A percentile compares a stretch with the other conserved stretches of the same genome.
phyloP scores from a whole-genome alignment of 805 yeast genomes.

The Wickerhamiella azymoides region DNA sequence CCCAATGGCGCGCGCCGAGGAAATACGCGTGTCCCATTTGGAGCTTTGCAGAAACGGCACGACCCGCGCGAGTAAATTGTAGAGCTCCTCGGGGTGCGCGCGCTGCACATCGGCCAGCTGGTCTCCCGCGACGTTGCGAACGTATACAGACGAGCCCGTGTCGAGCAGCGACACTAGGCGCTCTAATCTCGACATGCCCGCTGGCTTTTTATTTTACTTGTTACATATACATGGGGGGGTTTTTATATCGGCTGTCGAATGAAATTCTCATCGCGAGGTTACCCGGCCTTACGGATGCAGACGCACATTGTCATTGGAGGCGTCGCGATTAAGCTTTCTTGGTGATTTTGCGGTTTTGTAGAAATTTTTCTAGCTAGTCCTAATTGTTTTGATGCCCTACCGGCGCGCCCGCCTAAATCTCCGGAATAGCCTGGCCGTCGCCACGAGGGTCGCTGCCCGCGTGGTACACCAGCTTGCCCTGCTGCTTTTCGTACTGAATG shows the following conservation, averaged over 20 bases:
- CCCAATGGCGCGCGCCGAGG: constrained; percentile 91
- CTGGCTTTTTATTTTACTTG: background rate
- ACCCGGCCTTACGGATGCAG: constrained; percentile 6
- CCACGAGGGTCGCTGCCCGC: constrained; percentile 75
- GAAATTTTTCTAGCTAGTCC: too few species aligned
- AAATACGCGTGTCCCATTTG: constrained; percentile 92
- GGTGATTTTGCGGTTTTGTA: too few species aligned
- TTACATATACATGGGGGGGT: constrained; percentile 4
- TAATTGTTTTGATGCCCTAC: too few species aligned
- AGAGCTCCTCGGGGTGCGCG: constrained; percentile 85
- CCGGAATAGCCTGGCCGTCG: constrained; percentile 66
- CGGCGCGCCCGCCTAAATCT: constrained; percentile 24
- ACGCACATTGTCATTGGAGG: background rate
- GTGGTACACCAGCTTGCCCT: constrained; percentile 36
- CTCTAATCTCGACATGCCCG: constrained; percentile 20
- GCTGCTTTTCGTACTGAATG: constrained; percentile 32
- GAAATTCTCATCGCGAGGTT: background rate
- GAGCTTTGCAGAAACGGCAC: constrained; percentile 72
- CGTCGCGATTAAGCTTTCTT: too few species aligned
- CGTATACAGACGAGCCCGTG: constrained; percentile 88
- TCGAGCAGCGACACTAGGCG: constrained; percentile 42
- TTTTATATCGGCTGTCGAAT: constrained; percentile 2
- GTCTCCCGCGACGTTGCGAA: constrained; percentile 92
- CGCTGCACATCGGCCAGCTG: constrained; percentile 89
- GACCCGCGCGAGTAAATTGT: constrained; percentile 71